phyloP scores from a whole-genome alignment of 2,329 filamentous ascomycete species.

The Exophiala spinifera region DNA sequence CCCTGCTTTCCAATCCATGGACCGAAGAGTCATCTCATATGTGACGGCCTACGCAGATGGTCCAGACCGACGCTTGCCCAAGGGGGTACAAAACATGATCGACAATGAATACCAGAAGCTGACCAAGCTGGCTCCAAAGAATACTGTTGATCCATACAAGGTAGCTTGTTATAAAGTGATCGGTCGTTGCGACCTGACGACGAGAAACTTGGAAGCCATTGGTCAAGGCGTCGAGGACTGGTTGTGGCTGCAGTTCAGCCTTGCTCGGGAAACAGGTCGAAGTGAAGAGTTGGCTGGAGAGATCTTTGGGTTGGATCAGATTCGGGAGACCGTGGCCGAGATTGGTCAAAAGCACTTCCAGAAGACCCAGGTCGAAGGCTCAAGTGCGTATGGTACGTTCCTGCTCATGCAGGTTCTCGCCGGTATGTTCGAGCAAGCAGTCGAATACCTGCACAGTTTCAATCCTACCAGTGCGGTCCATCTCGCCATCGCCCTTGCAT shows the following conservation, averaged over 20 bases:
- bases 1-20: constrained; percentile 80
- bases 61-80: constrained; percentile 71
- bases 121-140: constrained; percentile 76
- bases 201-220: constrained; percentile 56
- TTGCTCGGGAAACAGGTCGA: constrained; percentile 60
- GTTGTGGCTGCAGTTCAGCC: constrained; percentile 64
- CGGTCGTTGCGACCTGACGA: constrained; percentile 66
- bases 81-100: constrained; percentile 80
- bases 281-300: constrained; percentile 62
- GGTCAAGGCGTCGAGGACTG: constrained; percentile 63
- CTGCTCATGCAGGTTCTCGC: constrained; percentile 89
- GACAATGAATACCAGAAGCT: constrained; percentile 86
- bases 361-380: constrained; percentile 73
- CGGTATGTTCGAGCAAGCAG: constrained; percentile 90
- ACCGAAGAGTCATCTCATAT: constrained; percentile 85
- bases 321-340: constrained; percentile 77
- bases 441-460: constrained; percentile 87
- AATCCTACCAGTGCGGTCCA: constrained; percentile 92
- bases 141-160: constrained; percentile 87
- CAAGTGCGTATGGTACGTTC: constrained; percentile 79
- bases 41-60: constrained; percentile 78
- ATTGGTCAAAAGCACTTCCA: constrained; percentile 90
- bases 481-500: constrained; percentile 84
- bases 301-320: constrained; percentile 61
- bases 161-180: constrained; percentile 98